Base-by-base conservation (phyloP, 106 monocot species). In the Acanthochlamys bracteata region DNA sequence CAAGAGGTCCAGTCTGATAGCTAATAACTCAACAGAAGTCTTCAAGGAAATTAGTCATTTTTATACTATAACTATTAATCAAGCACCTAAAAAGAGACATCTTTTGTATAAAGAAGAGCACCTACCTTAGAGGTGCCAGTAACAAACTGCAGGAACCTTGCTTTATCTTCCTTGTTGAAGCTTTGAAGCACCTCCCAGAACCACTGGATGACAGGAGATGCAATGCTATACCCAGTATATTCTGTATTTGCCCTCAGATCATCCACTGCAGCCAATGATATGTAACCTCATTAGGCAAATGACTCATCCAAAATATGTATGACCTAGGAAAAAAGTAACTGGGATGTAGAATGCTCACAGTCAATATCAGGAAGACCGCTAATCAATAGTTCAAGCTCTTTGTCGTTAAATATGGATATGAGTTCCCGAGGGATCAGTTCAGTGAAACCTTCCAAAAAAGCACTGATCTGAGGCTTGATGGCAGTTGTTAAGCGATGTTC, bases 341-440 rank as follows among this genome's bases (percentile, higher is more conserved):
- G 14, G 7, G 12, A 65, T n/a, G 23, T 33, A 11, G 27, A 42
- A 1, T 11, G 85, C 92, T 88, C 55, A 98, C 98, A 79, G 60
- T 98, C 98, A 65, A 98, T 98, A 57, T 98, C 98, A 24, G 98
- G 98, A 20, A 98, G 98, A 4, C 98, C 98, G 73, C 92, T 98
- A 22, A 98, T 98, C 73, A 98, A 71, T n/a, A 98, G 67, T 68
- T 98, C 98, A 27, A 98, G 77, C 73, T 98, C 98, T 75, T 79
- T 98, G 57, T 98, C 98, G 68, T 98, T 98, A 66, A 98, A 98
- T 21, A 98, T 98, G 4, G 92, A 92, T 67, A 98, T 83, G 56
- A 98, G 61, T 0, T 98, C 98, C 68, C 68, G 76, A 52, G 79
- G 73, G 24, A 92, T 86, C 65, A 98, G 46, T 53, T 98, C 98